These are phyloP conservation scores for Salvia splendens DNA, from an alignment of 257 asterid species.

Conservation along the genomic window DNA sequence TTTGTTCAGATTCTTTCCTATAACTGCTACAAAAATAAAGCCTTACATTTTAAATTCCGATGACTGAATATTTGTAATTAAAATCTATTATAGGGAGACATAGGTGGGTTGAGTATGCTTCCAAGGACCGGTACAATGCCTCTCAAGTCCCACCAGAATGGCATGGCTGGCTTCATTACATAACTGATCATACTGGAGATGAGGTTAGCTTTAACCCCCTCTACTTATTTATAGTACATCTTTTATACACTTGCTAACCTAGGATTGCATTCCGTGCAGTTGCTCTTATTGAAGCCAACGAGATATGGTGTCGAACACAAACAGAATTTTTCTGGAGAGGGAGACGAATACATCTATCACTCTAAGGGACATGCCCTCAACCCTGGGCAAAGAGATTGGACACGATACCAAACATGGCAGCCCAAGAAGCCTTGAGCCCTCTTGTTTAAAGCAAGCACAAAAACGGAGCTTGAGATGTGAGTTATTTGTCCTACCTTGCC, in stretches of 20 bases:
- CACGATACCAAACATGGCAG: slow-evolving; percentile 87
- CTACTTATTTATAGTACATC: not conserved
- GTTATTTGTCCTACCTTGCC: slow-evolving; percentile 25
- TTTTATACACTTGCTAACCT: slow-evolving; percentile 34
- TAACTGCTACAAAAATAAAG: not conserved
- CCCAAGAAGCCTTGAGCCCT: slow-evolving; percentile 58
- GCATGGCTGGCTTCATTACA: slow-evolving; percentile 98
- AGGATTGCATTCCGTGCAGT: slow-evolving; percentile 46
- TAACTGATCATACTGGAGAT: slow-evolving; percentile 96
- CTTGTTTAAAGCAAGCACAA: slow-evolving; percentile 19
- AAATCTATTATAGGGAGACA: slow-evolving; percentile 68
- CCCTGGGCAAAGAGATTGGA: slow-evolving; percentile 98
- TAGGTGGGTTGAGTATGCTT: slow-evolving; percentile 98
- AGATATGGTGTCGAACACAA: slow-evolving; percentile 91
- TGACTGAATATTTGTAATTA: slow-evolving; percentile 13
- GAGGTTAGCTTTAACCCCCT: slow-evolving; percentile 53
- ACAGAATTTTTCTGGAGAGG: slow-evolving; percentile 96
- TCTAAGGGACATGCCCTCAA: slow-evolving; percentile 92
- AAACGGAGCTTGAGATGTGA: slow-evolving; percentile 29
- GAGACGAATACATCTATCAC: slow-evolving; percentile 92
- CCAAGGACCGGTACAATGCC: slow-evolving; percentile 90
- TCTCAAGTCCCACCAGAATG: slow-evolving; percentile 98
- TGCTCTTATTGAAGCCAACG: slow-evolving; percentile 84
- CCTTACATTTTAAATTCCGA: slow-evolving; percentile 10
- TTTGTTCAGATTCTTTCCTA: not conserved